Evolutionary conservation across 805 yeast species (phyloP).

Genomic region (Kluyveromyces wickerhamii): DNA sequence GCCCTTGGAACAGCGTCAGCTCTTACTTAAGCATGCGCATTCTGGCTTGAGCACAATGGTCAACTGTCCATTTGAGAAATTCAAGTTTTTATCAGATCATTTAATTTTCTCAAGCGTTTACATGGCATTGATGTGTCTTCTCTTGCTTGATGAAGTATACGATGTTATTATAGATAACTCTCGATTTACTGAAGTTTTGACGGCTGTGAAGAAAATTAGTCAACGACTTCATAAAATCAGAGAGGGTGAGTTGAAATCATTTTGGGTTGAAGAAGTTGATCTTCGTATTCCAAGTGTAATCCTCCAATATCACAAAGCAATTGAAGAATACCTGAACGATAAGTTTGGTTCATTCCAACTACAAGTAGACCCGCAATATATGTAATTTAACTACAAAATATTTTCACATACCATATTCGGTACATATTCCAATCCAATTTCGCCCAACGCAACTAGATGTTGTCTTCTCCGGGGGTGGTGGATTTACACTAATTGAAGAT

Average conservation of each 20-base stretch:
- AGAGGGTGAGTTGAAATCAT: constrained; percentile 19
- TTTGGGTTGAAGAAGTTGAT: constrained; percentile 25
- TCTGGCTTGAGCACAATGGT: constrained; percentile 12
- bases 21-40: constrained; percentile 13
- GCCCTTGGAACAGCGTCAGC: constrained; percentile 11
- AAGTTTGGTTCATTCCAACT: constrained; percentile 12
- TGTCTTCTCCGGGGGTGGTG: constrained; percentile 17
- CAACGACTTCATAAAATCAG: constrained; percentile 18
- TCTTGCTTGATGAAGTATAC: constrained; percentile 8
- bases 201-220: constrained; percentile 16
- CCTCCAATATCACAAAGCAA: constrained; percentile 19
- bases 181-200: constrained; percentile 7
- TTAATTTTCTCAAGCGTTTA: constrained; percentile 15
- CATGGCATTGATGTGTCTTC: constrained; percentile 11
- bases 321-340: constrained; percentile 16
- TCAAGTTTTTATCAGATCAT: constrained; percentile 19
- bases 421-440: constrained; percentile 30
- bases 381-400: neutral
- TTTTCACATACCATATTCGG: constrained; percentile 18
- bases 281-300: constrained; percentile 20
- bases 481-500: constrained; percentile 10
- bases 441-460: constrained; percentile 27
- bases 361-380: constrained; percentile 2
- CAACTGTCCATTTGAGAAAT: constrained; percentile 13
- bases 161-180: constrained; percentile 6